Percentiles rank a stretch among this genome's conserved stretches.
Conservation (phyloP, 2,329 filamentous ascomycete species). For the Trichophyton schoenleinii region DNA sequence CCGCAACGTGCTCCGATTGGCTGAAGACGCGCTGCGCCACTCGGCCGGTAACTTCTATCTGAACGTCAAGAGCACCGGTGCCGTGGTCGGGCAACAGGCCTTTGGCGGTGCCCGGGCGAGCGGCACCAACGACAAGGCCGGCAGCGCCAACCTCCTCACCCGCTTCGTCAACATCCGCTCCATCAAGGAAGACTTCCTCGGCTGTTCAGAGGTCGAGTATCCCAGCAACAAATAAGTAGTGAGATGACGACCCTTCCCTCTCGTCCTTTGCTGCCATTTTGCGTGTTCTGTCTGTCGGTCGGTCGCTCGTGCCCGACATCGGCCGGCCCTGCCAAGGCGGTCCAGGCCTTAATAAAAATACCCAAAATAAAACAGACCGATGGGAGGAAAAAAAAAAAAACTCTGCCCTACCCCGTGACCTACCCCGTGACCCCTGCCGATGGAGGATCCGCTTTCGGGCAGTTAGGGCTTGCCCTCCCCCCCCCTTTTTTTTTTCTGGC, state of each 20-base stretch:
- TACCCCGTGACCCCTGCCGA: neutral
- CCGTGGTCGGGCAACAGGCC: conserved; percentile 60
- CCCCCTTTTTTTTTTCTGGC: neutral
- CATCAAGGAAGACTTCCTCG: conserved; percentile 63
- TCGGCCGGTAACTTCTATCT: conserved; percentile 34
- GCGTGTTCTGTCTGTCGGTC: neutral
- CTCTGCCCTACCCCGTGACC: conserved; percentile 3
- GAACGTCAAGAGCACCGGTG: conserved; percentile 47
- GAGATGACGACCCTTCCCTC: neutral
- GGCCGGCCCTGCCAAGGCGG: neutral
- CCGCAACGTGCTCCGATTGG: conserved; percentile 24
- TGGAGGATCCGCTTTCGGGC: neutral
- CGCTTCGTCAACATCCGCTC: conserved; percentile 56
- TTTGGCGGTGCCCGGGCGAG: conserved; percentile 57
- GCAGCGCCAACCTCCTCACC: conserved; percentile 49
- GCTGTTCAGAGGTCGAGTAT: conserved; percentile 52
- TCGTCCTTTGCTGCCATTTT: neutral
- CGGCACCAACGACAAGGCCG: conserved; percentile 63
- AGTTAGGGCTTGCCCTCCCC: neutral
- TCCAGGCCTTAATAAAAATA: neutral
- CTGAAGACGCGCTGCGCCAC: conserved; percentile 26
- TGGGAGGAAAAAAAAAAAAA: neutral
- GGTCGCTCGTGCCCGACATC: neutral
- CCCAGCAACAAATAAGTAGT: conserved; percentile 50
- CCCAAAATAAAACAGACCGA: neutral